Evolutionary conservation across 2,329 filamentous ascomycete genomes (phyloP).

Genomic region (Pseudomassariella vexata): DNA sequence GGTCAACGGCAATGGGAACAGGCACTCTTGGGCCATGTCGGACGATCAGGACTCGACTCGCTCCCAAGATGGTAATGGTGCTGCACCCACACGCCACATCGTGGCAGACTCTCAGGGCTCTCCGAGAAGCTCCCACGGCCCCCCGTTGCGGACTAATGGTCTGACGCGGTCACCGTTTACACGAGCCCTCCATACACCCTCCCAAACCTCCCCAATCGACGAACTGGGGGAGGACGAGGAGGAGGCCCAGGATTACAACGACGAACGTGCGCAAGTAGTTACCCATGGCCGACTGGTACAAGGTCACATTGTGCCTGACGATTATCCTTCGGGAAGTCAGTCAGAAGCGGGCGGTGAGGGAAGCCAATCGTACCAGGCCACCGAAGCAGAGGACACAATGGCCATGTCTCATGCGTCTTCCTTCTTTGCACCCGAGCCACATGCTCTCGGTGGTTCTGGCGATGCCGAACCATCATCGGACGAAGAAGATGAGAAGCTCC

Average conservation of each 20-base stretch:
- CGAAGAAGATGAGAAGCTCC: conserved; percentile 87
- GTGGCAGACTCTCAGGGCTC: conserved; percentile 38
- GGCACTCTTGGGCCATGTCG: conserved; percentile 13
- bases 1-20: conserved; percentile 20
- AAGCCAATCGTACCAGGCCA: conserved; percentile 36
- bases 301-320: conserved; percentile 91
- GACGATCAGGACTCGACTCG: conserved; percentile 16
- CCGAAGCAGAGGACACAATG: conserved; percentile 73
- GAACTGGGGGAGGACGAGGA: conserved; percentile 31
- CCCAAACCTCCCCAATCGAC: conserved; percentile 29
- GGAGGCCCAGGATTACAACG: conserved; percentile 55
- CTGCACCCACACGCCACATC: conserved; percentile 16
- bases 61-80: conserved; percentile 19
- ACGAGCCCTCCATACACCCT: conserved; percentile 23
- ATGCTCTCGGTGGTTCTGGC: conserved; percentile 75
- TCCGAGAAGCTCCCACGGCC: conserved; percentile 29
- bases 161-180: conserved; percentile 20
- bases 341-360: conserved; percentile 61
- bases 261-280: conserved; percentile 80
- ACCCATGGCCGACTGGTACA: conserved; percentile 87
- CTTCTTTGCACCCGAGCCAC: conserved; percentile 64
- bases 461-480: conserved; percentile 81
- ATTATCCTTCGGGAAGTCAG: conserved; percentile 73
- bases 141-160: conserved; percentile 21
- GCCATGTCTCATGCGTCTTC: conserved; percentile 71